Percentiles rank a stretch among this genome's conserved stretches.
These are phyloP conservation scores for Akanthomyces dipterigenus DNA, from an alignment of 2,329 filamentous ascomycete species.

Conservation along the genomic window DNA sequence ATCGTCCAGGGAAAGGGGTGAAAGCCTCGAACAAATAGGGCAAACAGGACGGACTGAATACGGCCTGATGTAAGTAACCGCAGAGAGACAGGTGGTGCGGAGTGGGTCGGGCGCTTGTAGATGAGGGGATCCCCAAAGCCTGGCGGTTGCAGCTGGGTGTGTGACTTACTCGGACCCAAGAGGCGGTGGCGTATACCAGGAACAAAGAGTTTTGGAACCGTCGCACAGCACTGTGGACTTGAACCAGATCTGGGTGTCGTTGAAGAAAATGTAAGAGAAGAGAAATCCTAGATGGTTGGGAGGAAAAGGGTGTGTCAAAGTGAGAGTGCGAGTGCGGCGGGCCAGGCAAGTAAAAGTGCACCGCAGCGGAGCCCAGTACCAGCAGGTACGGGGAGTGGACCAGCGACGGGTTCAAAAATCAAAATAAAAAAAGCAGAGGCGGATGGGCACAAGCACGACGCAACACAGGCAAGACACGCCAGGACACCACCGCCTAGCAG, in stretches of 20 bases:
- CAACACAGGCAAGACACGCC: slow-evolving; percentile 4
- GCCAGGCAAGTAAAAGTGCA: slow-evolving; percentile 3
- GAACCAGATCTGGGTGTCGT: not conserved
- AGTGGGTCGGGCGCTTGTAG: slow-evolving; percentile 14
- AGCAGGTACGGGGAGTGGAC: not conserved
- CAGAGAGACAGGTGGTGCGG: slow-evolving; percentile 4
- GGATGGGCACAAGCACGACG: slow-evolving; percentile 5
- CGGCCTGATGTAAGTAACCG: slow-evolving; percentile 11
- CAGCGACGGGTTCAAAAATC: not conserved
- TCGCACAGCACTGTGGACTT: not conserved
- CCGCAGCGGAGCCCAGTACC: not conserved
- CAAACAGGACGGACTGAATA: not conserved
- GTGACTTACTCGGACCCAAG: slow-evolving; percentile 7
- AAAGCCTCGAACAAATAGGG: not conserved
- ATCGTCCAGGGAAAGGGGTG: not conserved
- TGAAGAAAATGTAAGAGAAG: not conserved
- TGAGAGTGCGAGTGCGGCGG: slow-evolving; percentile 5
- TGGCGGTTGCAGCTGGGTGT: slow-evolving; percentile 2
- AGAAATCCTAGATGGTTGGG: not conserved
- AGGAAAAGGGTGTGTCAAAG: not conserved
- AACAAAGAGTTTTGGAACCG: slow-evolving; percentile 1
- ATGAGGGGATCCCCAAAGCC: slow-evolving; percentile 11
- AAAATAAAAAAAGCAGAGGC: not conserved
- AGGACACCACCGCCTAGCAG: not conserved
- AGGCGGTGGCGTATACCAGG: not conserved